These are phyloP conservation scores for Ustilago vetiveriae DNA, from an alignment of 1,284 basidiomycete genomes.

Conservation along the genomic window DNA sequence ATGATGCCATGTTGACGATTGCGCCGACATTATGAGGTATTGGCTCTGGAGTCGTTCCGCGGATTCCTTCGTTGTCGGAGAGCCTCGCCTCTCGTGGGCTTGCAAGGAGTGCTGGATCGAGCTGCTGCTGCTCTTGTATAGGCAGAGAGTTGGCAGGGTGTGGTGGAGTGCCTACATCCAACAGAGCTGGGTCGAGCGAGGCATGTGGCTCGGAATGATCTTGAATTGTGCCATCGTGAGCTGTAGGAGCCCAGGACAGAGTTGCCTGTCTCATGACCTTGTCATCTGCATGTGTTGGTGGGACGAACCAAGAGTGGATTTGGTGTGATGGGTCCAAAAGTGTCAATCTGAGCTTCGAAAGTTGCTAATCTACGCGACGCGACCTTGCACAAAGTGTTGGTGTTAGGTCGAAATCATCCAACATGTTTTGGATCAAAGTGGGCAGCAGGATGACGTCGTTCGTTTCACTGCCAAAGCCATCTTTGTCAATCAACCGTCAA, in stretches of 20 bases:
- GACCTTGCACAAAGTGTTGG: neutral
- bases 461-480: neutral
- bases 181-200: constrained; percentile 10
- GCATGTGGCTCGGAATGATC: neutral
- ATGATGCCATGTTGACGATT: neutral
- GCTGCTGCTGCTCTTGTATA: neutral
- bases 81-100: too few species aligned
- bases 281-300: constrained; percentile 6
- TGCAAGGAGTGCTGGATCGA: constrained; percentile 16
- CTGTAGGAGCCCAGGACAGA: constrained; percentile 30
- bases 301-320: too few species aligned
- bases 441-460: constrained; percentile 16
- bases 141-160: neutral
- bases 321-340: neutral
- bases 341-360: neutral
- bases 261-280: constrained; percentile 38
- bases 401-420: constrained; percentile 10
- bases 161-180: constrained; percentile 8
- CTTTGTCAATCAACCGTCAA: too few species aligned
- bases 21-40: too few species aligned
- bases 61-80: neutral
- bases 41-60: constrained; percentile 7
- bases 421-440: neutral
- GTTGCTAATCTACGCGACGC: constrained; percentile 27
- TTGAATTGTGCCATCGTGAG: too few species aligned